Evolutionary conservation across 768 basidiomycete genomes (phyloP).

Genomic region (Rhizopogon salebrosus): DNA sequence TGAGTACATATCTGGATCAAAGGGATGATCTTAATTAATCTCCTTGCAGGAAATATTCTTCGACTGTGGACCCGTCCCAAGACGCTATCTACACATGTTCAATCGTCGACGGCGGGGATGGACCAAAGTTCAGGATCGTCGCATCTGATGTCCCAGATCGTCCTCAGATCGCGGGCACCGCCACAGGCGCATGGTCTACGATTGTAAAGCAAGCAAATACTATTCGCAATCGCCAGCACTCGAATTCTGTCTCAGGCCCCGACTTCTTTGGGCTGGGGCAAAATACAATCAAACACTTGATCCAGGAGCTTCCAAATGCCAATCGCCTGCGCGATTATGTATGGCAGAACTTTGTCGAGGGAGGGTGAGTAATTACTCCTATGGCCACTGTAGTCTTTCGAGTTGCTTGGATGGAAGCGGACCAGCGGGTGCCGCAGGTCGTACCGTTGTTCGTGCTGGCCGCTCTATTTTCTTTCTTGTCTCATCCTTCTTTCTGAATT

Average conservation of each 20-base stretch:
- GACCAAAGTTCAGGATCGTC: constrained; percentile 81
- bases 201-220: constrained; percentile 81
- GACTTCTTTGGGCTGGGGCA: constrained; percentile 86
- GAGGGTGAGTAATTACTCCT: constrained; percentile 55
- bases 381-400: not conserved
- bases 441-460: constrained; percentile 6
- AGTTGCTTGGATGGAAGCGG: not conserved
- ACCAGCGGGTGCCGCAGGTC: not conserved
- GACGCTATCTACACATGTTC: constrained; percentile 80
- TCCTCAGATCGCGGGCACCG: constrained; percentile 78
- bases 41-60: constrained; percentile 62
- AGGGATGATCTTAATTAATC: constrained; percentile 1
- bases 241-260: constrained; percentile 83
- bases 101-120: constrained; percentile 81
- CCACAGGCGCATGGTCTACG: constrained; percentile 82
- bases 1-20: constrained; percentile 23
- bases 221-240: constrained; percentile 76
- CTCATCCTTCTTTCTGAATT: constrained; percentile 27
- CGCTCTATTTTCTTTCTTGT: constrained; percentile 14
- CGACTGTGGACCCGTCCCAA: constrained; percentile 58
- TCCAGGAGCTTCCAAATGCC: constrained; percentile 78
- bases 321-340: constrained; percentile 74
- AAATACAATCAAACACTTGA: constrained; percentile 85
- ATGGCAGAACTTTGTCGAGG: constrained; percentile 82
- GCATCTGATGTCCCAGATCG: constrained; percentile 67